Base-by-base conservation (phyloP, 192 early-diverging fungal genomes). In the Bifiguratus adelaidae region DNA sequence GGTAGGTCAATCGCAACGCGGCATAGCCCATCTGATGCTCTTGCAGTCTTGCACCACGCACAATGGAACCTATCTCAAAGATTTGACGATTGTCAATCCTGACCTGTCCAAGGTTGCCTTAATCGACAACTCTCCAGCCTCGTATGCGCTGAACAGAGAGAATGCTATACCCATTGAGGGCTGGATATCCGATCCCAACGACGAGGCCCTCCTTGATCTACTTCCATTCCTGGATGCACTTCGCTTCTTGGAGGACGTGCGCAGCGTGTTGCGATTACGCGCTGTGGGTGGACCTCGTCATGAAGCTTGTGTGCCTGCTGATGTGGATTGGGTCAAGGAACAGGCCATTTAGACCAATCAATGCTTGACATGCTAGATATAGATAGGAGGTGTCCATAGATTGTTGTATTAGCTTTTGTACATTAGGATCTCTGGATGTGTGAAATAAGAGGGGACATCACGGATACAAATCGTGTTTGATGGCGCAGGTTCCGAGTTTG, bases 201-300 rank as follows among this genome's bases (percentile, higher is more conserved):
- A 94, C 48, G 85, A 91, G 53, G 82, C 78, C 4, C 60, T 94
- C 26, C 68, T 94, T 48, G 86, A 94, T 52, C 63, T 94, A 35
- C 62, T 94, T 7, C 91, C 89, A 3, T 86, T 94, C 50, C 55
- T 94, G 50, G 91, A 94, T 53, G 88, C 89, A 5, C 58, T 94
- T 47, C 66, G 91, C 24, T 94, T 89, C 54, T 74, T 77, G 3
- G 78, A 89, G 34, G 91, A 94, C 65, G 86, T 93, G 11, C 69
- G 91, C 35, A 81, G 77, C 32, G 62, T 93, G 26, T 70, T 93
- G 29, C 58, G 70, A 12, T 52, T 87, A 9, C 50, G 59, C 26
- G 47, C 30, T 23, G 47, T n/a, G n/a, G n/a, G n/a, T n/a, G n/a
- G n/a, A n/a, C n/a, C n/a, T n/a, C n/a, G n/a, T n/a, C n/a, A n/a